Evolutionary conservation across 495 filamentous ascomycete species (phyloP), one percentile per base, ranked within the genome.

Genomic region (Lepraria neglecta): DNA sequence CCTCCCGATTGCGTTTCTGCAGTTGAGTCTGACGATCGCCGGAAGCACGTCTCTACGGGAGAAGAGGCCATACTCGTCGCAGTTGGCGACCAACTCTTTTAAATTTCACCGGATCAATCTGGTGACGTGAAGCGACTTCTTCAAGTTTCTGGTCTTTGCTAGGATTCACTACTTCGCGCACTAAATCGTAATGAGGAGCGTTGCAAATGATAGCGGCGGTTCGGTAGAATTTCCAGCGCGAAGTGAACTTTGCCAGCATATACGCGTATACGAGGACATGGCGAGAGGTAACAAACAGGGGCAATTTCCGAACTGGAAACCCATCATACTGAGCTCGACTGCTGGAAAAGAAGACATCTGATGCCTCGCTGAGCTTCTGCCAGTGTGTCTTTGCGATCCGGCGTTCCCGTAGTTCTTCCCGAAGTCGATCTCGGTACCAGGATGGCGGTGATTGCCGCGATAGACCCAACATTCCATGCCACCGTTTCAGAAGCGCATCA

Each of bases 91-190:
- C 69, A 55, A 76, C 65, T 45, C 70, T 61, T 62, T 59, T 68
- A 38, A 80, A 79, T 61, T 70, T 61, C 27, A 63, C 69, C 24
- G 69, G 67, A 64, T 80, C 69, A 52, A 81, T 74, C 31, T 66
- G 33, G 63, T 81, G 73, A 61, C 78, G 75, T 35, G 59, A 64
- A 57, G 78, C 78, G 9, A 81, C 79, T 62, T 76, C 70, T 12
- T 64, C 70, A 51, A 80, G 63, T 65, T 80, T 81, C 30, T 68
- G 42, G 31, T 78, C 73, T 66, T 80, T 81, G 57, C 58, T 67
- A 6, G 78, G 77, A 68, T 81, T 81, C 19, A 81, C 71, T 33
- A 81, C 79, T 69, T 81, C 79, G 12, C 73, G 62, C 33, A 81
- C 73, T 10, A 28, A 35, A 40, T 66, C 63, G 54, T 65, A 66